A percentile compares a stretch with the other conserved stretches of the same genome.
These are phyloP conservation scores for Naganishia liquefaciens DNA, from an alignment of 1,284 basidiomycete species.

Conservation along the genomic window DNA sequence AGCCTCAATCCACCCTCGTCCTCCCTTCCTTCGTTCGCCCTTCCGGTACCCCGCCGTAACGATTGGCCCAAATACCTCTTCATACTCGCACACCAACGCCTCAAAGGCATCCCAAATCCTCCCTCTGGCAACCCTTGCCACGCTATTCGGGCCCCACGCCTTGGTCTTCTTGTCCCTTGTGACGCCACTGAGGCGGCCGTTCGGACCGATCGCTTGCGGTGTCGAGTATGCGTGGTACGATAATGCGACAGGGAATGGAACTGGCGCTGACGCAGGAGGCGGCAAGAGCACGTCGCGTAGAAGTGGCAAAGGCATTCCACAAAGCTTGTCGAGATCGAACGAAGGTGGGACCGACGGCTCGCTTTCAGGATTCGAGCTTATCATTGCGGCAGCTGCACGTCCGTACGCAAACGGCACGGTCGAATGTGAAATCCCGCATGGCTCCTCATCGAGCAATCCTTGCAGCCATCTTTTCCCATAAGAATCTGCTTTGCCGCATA, in stretches of 20 bases:
- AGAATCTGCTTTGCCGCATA: not conserved
- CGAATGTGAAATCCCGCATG: not conserved
- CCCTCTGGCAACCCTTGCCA: slow-evolving; percentile 23
- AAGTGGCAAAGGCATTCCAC: slow-evolving; percentile 19
- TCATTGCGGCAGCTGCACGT: slow-evolving; percentile 12
- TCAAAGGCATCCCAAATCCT: slow-evolving; percentile 27
- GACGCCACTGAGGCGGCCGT: slow-evolving; percentile 22
- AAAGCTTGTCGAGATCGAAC: not conserved
- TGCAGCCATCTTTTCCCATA: slow-evolving; percentile 6
- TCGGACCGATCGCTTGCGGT: slow-evolving; percentile 29
- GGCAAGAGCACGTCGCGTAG: slow-evolving; percentile 25
- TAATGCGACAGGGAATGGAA: slow-evolving; percentile 17
- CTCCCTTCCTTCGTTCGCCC: slow-evolving; percentile 1
- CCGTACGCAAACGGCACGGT: slow-evolving; percentile 11
- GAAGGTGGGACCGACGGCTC: not conserved
- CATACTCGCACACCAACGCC: not conserved
- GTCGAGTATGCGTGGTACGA: slow-evolving; percentile 13
- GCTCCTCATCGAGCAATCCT: not conserved
- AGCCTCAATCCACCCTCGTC: slow-evolving; percentile 20
- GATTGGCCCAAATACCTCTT: not conserved
- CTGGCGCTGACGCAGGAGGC: slow-evolving; percentile 3
- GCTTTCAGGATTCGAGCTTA: not conserved
- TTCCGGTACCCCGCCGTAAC: not conserved
- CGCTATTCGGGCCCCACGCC: slow-evolving; percentile 9
- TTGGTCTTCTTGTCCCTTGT: slow-evolving; percentile 24